Conservation (phyloP, 805 yeast species). For the Tetrapisispora fleetii region DNA sequence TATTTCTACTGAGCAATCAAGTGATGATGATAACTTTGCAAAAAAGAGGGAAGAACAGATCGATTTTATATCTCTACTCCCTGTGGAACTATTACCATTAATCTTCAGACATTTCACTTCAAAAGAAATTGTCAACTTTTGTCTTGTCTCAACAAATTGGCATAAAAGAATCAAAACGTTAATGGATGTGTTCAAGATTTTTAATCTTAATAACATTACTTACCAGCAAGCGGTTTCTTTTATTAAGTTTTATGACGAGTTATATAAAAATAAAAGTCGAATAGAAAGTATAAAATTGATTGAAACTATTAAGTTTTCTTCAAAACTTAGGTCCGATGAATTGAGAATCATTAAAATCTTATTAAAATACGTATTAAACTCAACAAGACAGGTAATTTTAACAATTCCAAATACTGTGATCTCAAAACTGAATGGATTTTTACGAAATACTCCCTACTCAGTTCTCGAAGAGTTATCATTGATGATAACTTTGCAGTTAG, state of each 20-base stretch:
- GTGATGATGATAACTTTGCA: background rate
- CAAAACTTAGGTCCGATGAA: constrained; percentile 19
- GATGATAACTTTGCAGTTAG: constrained; percentile 12
- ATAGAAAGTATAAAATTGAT: background rate
- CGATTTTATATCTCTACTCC: constrained; percentile 17
- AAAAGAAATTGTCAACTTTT: constrained; percentile 13
- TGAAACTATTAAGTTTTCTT: constrained; percentile 12
- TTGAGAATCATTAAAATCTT: constrained; percentile 4
- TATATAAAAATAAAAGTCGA: background rate
- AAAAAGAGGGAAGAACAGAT: background rate
- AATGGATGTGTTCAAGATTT: constrained; percentile 14
- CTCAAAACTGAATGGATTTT: background rate
- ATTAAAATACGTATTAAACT: background rate
- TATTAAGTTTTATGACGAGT: constrained; percentile 9
- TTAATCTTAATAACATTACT: constrained; percentile 11
- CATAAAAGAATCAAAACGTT: constrained; percentile 8
- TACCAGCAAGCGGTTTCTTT: constrained; percentile 12
- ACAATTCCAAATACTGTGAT: constrained; percentile 16
- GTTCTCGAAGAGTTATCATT: constrained; percentile 13
- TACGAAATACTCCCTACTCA: background rate
- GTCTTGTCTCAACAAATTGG: constrained; percentile 19
- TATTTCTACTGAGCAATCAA: background rate
- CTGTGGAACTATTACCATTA: constrained; percentile 18
- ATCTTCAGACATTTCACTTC: constrained; percentile 13
- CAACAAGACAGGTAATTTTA: constrained; percentile 6